These are phyloP conservation scores for Aspergillus fructus DNA, from an alignment of 2,329 filamentous ascomycete genomes.

Conservation along the genomic window DNA sequence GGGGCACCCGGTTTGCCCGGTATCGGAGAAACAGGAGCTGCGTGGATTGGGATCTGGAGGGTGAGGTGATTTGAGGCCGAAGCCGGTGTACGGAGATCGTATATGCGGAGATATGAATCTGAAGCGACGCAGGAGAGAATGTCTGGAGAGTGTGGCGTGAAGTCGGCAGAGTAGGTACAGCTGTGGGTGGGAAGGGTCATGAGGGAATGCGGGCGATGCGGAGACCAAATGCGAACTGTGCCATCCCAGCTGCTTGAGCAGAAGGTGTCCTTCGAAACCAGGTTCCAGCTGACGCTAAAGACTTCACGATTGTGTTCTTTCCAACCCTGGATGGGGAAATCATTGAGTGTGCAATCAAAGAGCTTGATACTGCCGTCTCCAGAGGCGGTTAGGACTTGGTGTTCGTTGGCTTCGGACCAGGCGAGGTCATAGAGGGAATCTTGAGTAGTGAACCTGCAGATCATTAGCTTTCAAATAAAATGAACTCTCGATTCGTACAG, in stretches of 20 bases:
- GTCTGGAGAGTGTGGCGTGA: slow-evolving; percentile 82
- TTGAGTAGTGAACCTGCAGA: slow-evolving; percentile 83
- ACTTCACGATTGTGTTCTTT: slow-evolving; percentile 92
- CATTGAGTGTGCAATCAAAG: slow-evolving; percentile 77
- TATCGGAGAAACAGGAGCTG: slow-evolving; percentile 54
- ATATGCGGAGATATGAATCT: slow-evolving; percentile 85
- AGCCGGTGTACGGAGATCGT: slow-evolving; percentile 84
- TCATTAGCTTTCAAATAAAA: not conserved
- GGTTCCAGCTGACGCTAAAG: slow-evolving; percentile 90
- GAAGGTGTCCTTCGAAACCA: slow-evolving; percentile 86
- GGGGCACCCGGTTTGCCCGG: slow-evolving; percentile 36
- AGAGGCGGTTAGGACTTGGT: slow-evolving; percentile 83
- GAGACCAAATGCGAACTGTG: slow-evolving; percentile 93
- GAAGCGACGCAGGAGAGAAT: slow-evolving; percentile 84
- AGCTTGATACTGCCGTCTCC: slow-evolving; percentile 95
- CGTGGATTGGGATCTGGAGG: slow-evolving; percentile 79
- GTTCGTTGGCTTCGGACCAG: slow-evolving; percentile 96
- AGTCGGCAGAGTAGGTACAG: slow-evolving; percentile 92
- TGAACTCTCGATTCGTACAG: not conserved
- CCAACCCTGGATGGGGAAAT: slow-evolving; percentile 89
- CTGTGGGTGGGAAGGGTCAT: slow-evolving; percentile 85
- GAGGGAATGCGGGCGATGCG: slow-evolving; percentile 70
- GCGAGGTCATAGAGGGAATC: slow-evolving; percentile 92
- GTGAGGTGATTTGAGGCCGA: slow-evolving; percentile 86
- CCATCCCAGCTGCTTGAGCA: slow-evolving; percentile 94